Conservation (phyloP, 2,329 filamentous ascomycete genomes). For the Capronia americana region DNA sequence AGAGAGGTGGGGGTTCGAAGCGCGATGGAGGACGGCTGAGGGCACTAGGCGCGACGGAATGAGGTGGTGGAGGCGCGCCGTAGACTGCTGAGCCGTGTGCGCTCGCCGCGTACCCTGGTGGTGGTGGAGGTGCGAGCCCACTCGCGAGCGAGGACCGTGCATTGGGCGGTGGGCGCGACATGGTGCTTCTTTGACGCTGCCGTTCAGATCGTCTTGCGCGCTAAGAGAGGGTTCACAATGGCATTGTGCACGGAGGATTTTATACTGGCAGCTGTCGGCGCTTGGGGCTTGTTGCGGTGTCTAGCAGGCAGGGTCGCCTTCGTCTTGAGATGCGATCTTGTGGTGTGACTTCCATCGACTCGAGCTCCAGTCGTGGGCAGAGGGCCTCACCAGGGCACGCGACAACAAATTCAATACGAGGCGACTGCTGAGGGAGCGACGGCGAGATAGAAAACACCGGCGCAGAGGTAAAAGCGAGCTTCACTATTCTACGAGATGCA, state of each 20-base stretch:
- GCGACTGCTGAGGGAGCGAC: not conserved
- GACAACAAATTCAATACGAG: not conserved
- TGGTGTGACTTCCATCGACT: slow-evolving; percentile 32
- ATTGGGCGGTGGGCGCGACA: slow-evolving; percentile 32
- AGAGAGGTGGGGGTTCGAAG: slow-evolving; percentile 38
- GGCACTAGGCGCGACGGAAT: slow-evolving; percentile 21
- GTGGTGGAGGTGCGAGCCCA: slow-evolving; percentile 33
- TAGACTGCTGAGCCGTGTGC: slow-evolving; percentile 32
- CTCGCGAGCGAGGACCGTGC: slow-evolving; percentile 34
- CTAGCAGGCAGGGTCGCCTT: slow-evolving; percentile 26
- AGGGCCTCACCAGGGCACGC: not conserved
- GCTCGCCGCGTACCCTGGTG: slow-evolving; percentile 28
- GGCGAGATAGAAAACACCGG: not conserved
- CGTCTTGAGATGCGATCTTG: slow-evolving; percentile 27
- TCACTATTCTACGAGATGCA: slow-evolving; percentile 12
- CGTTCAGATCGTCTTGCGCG: slow-evolving; percentile 10
- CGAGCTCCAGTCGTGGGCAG: slow-evolving; percentile 1
- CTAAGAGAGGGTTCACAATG: not conserved
- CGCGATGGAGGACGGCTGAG: slow-evolving; percentile 33
- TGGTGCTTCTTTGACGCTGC: slow-evolving; percentile 1
- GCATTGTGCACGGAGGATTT: slow-evolving; percentile 8
- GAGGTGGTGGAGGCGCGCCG: slow-evolving; percentile 25
- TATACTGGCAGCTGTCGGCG: not conserved
- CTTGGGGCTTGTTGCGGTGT: not conserved
- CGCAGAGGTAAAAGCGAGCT: slow-evolving; percentile 6